Conservation (phyloP, 495 filamentous ascomycete genomes). For the Aspergillus steynii region DNA sequence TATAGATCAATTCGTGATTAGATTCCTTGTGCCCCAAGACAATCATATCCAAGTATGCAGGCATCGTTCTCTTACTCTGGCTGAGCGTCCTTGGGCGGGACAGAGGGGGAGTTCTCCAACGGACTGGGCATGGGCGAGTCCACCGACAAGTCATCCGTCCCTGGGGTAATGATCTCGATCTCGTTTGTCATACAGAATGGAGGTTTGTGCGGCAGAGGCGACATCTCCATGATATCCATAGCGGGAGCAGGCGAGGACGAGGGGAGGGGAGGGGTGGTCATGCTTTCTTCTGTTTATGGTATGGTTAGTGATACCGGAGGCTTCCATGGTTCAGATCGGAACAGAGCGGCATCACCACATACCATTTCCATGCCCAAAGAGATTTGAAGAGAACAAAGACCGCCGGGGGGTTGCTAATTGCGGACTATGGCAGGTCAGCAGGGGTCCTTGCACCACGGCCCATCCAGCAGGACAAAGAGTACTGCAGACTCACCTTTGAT, state of each 20-base stretch:
- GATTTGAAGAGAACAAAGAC: slow-evolving; percentile 83
- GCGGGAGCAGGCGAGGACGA: slow-evolving; percentile 76
- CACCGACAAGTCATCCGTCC: slow-evolving; percentile 52
- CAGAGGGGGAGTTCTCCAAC: slow-evolving; percentile 53
- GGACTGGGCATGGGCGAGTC: slow-evolving; percentile 52
- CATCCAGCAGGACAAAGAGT: slow-evolving; percentile 4
- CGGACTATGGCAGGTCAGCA: slow-evolving; percentile 62
- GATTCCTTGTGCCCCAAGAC: background rate
- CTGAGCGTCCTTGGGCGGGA: slow-evolving; percentile 39
- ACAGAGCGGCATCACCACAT: slow-evolving; percentile 35
- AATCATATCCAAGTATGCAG: background rate
- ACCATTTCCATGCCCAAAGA: slow-evolving; percentile 72
- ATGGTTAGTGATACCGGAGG: slow-evolving; percentile 14
- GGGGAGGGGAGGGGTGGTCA: slow-evolving; percentile 81
- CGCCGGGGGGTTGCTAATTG: slow-evolving; percentile 88
- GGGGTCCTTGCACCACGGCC: slow-evolving; percentile 10
- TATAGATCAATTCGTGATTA: slow-evolving; percentile 15
- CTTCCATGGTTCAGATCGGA: background rate
- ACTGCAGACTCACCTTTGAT: slow-evolving; percentile 67
- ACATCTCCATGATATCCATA: slow-evolving; percentile 91
- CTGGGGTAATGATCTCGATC: slow-evolving; percentile 67
- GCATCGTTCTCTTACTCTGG: slow-evolving; percentile 36
- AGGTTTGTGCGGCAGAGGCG: slow-evolving; percentile 87
- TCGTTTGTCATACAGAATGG: slow-evolving; percentile 58
- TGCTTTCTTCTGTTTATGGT: slow-evolving; percentile 53